phyloP scores from a whole-genome alignment of 805 yeast genomes.

The Ogataea ganodermae region DNA sequence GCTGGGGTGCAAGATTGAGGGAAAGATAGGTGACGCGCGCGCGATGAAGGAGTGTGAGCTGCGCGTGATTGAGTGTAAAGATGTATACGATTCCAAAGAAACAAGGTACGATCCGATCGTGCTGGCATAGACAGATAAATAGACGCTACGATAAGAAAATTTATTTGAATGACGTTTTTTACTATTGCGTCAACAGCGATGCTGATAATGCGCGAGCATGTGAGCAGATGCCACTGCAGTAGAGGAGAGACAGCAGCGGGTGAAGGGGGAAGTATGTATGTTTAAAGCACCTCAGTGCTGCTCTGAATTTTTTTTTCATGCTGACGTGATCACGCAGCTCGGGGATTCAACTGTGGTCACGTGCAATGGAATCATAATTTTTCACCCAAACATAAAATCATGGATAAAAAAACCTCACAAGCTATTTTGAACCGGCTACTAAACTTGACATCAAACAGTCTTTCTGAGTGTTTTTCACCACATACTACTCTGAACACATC shows the following conservation, averaged over 20 bases:
- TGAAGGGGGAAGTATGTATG: too few relatives aligned
- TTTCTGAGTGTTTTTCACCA: background rate
- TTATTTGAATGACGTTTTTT: background rate
- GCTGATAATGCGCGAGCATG: background rate
- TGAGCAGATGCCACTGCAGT: background rate
- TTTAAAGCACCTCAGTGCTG: too few relatives aligned
- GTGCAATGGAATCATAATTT: slow-evolving; percentile 4
- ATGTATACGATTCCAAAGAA: slow-evolving; percentile 28
- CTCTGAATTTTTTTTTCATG: background rate
- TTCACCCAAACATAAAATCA: slow-evolving; percentile 1
- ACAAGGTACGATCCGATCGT: slow-evolving; percentile 10
- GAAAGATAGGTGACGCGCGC: slow-evolving; percentile 55
- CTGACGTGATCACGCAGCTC: background rate
- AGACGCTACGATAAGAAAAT: background rate
- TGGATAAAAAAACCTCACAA: background rate
- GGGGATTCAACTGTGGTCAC: slow-evolving; percentile 4
- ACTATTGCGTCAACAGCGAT: background rate
- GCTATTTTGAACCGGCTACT: background rate
- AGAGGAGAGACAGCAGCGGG: too few relatives aligned
- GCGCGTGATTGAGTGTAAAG: slow-evolving; percentile 61
- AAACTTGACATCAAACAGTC: background rate
- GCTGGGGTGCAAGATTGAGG: slow-evolving; percentile 42
- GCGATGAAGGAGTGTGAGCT: slow-evolving; percentile 76
- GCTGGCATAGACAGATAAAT: background rate
- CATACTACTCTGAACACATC: slow-evolving; percentile 6